Conservation (phyloP, 495 filamentous ascomycete genomes). For the Saxophila tyrrhenica region DNA sequence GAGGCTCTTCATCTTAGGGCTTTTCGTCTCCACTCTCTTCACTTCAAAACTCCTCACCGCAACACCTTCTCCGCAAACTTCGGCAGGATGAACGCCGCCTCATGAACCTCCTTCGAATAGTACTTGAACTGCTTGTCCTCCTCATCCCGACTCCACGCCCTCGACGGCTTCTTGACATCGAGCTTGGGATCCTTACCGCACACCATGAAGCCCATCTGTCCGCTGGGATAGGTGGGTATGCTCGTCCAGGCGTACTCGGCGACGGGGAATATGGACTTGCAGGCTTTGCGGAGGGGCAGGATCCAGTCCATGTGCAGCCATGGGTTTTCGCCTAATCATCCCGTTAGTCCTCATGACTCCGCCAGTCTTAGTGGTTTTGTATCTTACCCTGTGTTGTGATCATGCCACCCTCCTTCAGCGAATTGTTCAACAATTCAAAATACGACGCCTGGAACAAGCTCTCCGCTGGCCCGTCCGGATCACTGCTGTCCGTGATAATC, state of each 20-base stretch:
- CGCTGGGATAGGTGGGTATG: conserved; percentile 97
- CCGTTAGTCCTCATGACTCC: no score
- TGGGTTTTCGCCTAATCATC: conserved; percentile 80
- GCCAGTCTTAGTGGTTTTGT: not conserved
- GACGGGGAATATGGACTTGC: conserved; percentile 92
- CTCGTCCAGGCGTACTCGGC: conserved; percentile 99
- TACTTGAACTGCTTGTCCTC: conserved; percentile 87
- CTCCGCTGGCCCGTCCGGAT: conserved; percentile 95
- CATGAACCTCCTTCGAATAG: conserved; percentile 92
- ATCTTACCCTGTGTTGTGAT: conserved; percentile 98
- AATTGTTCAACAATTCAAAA: conserved; percentile 82
- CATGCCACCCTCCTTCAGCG: conserved; percentile 88
- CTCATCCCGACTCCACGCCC: conserved; percentile 69
- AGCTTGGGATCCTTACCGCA: conserved; percentile 85
- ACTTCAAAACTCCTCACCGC: no score
- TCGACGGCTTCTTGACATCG: conserved; percentile 72
- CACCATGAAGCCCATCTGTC: conserved; percentile 99
- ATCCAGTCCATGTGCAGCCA: conserved; percentile 95
- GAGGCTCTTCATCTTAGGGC: no score
- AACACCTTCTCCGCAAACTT: conserved; percentile 81
- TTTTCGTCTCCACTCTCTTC: no score
- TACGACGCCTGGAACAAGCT: conserved; percentile 96
- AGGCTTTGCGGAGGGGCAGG: conserved; percentile 82
- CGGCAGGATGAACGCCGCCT: conserved; percentile 84
- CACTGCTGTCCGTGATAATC: conserved; percentile 97